These are phyloP conservation scores for Mycena haematopus DNA, from an alignment of 768 basidiomycete genomes.

Conservation along the genomic window DNA sequence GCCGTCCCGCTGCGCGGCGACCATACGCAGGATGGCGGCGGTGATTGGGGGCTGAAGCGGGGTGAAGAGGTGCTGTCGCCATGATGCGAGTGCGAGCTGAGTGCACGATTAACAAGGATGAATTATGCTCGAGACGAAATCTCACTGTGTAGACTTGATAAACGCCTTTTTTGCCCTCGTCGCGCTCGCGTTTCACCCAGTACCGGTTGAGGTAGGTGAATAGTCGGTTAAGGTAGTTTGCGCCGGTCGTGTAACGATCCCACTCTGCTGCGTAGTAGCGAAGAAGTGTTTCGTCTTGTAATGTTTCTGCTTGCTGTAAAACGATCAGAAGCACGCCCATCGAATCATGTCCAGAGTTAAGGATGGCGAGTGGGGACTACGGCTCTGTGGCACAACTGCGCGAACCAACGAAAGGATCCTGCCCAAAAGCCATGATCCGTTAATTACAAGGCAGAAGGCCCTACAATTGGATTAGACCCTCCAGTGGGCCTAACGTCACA, in stretches of 20 bases:
- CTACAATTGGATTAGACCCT: too few species aligned
- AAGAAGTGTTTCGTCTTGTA: slow-evolving; percentile 90
- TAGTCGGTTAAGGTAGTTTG: slow-evolving; percentile 95
- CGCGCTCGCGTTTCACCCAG: slow-evolving; percentile 98
- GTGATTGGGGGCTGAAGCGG: slow-evolving; percentile 82
- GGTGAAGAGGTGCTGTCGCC: slow-evolving; percentile 90
- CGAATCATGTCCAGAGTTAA: too few species aligned
- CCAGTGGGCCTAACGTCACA: too few species aligned
- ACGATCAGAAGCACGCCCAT: too few species aligned
- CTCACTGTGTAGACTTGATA: slow-evolving; percentile 93
- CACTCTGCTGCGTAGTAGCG: slow-evolving; percentile 93
- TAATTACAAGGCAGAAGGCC: too few species aligned
- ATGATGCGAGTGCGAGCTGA: slow-evolving; percentile 93
- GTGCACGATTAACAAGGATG: too few species aligned
- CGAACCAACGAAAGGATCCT: too few species aligned
- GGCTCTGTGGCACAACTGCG: too few species aligned
- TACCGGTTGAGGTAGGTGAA: slow-evolving; percentile 99
- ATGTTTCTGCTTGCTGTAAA: slow-evolving; percentile 70
- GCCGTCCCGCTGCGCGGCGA: slow-evolving; percentile 93
- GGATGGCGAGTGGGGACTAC: too few species aligned
- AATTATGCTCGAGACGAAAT: neutral
- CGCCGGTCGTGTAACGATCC: slow-evolving; percentile 96
- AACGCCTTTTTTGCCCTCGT: slow-evolving; percentile 93
- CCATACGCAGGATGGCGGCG: slow-evolving; percentile 85
- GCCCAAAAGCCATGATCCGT: too few species aligned